A percentile compares a stretch with the other conserved stretches of the same genome.
These are phyloP conservation scores for Boletellus sp. DNA, from an alignment of 1,284 basidiomycete species.

Conservation along the genomic window DNA sequence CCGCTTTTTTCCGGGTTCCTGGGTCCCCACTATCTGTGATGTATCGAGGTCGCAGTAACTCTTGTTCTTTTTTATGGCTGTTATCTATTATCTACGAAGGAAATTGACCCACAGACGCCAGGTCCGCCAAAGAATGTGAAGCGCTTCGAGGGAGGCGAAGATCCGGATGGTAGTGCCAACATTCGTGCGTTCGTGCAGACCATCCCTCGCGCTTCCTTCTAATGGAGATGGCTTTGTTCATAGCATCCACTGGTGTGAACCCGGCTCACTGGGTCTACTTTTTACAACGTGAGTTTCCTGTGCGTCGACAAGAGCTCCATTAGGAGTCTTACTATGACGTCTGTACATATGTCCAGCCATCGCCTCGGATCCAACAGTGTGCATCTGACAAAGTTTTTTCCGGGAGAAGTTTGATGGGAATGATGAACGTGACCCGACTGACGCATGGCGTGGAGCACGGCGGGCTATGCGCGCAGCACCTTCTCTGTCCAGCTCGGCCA, in stretches of 20 bases:
- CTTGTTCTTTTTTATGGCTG: background rate
- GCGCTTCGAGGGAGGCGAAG: conserved; percentile 38
- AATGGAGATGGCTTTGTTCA: background rate
- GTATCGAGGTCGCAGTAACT: background rate
- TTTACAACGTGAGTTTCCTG: conserved; percentile 34
- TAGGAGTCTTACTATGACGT: conserved; percentile 3
- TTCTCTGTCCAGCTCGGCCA: background rate
- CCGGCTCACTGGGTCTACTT: conserved; percentile 42
- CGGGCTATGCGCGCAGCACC: background rate
- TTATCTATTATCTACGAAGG: conserved; percentile 8
- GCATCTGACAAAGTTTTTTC: conserved; percentile 15
- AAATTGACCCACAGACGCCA: conserved; percentile 9
- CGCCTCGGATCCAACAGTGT: conserved; percentile 32
- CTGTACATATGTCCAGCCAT: conserved; percentile 24
- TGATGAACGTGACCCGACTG: background rate
- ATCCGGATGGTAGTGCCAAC: conserved; percentile 40
- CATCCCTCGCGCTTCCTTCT: background rate
- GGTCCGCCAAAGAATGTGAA: conserved; percentile 34
- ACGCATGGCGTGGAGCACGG: background rate
- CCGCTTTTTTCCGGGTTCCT: background rate
- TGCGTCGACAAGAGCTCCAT: background rate
- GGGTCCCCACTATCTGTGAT: background rate
- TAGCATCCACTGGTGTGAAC: conserved; percentile 43
- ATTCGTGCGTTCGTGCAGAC: conserved; percentile 32
- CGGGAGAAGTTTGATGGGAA: conserved; percentile 9